Percentiles rank a stretch among this genome's conserved stretches.
Conservation (phyloP, 192 early-diverging fungal species). For the Gaertneriomyces sp. region DNA sequence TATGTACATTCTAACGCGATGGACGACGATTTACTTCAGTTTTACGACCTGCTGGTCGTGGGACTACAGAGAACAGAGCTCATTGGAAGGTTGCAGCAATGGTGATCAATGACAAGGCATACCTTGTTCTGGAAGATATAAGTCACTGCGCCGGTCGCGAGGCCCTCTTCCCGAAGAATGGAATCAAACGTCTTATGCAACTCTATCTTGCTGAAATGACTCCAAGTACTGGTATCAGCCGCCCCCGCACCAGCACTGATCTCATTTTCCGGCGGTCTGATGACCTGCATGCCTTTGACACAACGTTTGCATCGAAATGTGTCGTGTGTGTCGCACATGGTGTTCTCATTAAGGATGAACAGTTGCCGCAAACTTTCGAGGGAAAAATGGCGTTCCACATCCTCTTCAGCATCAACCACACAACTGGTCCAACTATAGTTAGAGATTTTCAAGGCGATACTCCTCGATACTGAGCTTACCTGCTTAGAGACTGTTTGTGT, state of each 20-base stretch:
- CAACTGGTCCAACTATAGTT: conserved; percentile 48
- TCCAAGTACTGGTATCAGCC: conserved; percentile 55
- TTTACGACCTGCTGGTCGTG: conserved; percentile 32
- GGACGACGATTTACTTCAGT: conserved; percentile 10
- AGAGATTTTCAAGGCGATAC: no score
- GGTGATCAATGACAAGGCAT: background rate
- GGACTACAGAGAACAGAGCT: background rate
- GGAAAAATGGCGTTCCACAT: conserved; percentile 93
- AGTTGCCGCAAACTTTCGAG: conserved; percentile 83
- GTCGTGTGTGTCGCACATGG: conserved; percentile 87
- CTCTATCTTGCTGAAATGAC: conserved; percentile 43
- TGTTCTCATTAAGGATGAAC: conserved; percentile 76
- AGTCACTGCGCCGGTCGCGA: conserved; percentile 31
- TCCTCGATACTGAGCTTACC: no score
- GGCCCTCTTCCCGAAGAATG: conserved; percentile 38
- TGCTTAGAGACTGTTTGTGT: conserved; percentile 67
- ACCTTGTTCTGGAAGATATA: conserved; percentile 54
- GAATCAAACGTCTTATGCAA: conserved; percentile 40
- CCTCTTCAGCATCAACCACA: conserved; percentile 91
- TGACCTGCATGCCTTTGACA: conserved; percentile 74
- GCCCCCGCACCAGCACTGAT: conserved; percentile 47
- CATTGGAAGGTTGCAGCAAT: background rate
- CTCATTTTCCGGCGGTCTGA: conserved; percentile 49
- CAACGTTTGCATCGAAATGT: conserved; percentile 95
- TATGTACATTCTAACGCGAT: no score